These are phyloP conservation scores for Mucor circinelloides DNA, from an alignment of 371 early-diverging fungal species.

Conservation along the genomic window DNA sequence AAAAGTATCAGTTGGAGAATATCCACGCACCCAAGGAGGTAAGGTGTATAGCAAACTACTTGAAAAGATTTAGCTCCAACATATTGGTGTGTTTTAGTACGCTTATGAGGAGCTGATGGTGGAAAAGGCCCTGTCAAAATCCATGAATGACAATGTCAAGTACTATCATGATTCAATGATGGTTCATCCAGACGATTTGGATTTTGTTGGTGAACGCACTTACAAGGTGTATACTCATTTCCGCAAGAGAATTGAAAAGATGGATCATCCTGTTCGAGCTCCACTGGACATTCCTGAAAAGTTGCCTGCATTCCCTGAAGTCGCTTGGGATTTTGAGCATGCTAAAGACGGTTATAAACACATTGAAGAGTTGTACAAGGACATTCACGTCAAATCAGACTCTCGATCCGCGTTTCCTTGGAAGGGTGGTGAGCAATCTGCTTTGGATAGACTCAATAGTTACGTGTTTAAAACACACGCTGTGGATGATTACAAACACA, in stretches of 20 bases:
- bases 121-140: constrained; percentile 24
- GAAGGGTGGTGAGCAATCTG: constrained; percentile 41
- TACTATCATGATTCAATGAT: constrained; percentile 25
- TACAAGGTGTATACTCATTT: constrained; percentile 41
- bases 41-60: background rate
- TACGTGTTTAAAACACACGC: constrained; percentile 32
- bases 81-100: constrained; percentile 16
- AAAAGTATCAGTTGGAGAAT: constrained; percentile 9
- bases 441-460: constrained; percentile 28
- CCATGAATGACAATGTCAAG: background rate
- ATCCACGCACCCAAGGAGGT: constrained; percentile 38
- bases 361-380: constrained; percentile 13
- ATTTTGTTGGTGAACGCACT: constrained; percentile 20
- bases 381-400: constrained; percentile 16
- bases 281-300: constrained; percentile 14
- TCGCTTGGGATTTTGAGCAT: constrained; percentile 3
- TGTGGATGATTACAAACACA: constrained; percentile 40
- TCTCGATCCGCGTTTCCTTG: constrained; percentile 40
- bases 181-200: constrained; percentile 30
- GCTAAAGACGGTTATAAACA: background rate
- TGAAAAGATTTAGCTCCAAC: background rate
- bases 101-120: constrained; percentile 32
- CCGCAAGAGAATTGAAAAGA: constrained; percentile 32
- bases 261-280: constrained; percentile 19
- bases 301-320: constrained; percentile 21